phyloP scores from a whole-genome alignment of 2,329 filamentous ascomycete species.

The Keithomyces neogunnii region DNA sequence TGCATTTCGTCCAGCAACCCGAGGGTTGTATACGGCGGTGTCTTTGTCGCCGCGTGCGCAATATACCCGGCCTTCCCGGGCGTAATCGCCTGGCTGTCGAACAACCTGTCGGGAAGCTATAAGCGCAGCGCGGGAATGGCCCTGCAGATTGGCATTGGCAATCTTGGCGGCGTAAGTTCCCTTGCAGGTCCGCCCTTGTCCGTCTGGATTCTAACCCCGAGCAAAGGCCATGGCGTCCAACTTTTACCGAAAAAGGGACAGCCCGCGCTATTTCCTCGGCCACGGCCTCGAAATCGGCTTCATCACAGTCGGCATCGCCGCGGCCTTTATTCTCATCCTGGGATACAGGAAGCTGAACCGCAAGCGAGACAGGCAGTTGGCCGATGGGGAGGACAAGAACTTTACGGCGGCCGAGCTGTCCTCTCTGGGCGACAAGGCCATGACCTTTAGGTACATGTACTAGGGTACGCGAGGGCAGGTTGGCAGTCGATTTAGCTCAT shows the following conservation, averaged over 20 bases:
- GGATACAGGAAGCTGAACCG: conserved; percentile 52
- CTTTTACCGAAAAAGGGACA: conserved; percentile 51
- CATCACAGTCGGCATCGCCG: conserved; percentile 35
- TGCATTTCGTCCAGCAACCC: conserved; percentile 51
- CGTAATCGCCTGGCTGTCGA: conserved; percentile 69
- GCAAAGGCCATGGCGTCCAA: conserved; percentile 60
- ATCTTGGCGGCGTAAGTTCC: conserved; percentile 39
- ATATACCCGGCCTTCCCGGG: conserved; percentile 77
- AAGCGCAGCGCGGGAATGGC: conserved; percentile 62
- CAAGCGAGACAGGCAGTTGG: conserved; percentile 39
- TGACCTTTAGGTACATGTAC: conserved; percentile 55
- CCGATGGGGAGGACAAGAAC: conserved; percentile 28
- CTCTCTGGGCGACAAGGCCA: conserved; percentile 49
- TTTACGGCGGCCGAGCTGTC: conserved; percentile 43
- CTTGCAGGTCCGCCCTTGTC: background rate
- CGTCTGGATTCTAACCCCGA: background rate
- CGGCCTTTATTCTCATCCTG: conserved; percentile 33
- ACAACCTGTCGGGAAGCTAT: conserved; percentile 60
- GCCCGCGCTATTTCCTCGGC: conserved; percentile 40
- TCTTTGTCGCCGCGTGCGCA: conserved; percentile 67
- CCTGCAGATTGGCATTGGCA: conserved; percentile 54
- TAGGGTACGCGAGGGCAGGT: conserved; percentile 11
- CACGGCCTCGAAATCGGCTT: conserved; percentile 44
- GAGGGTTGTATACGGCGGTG: conserved; percentile 60
- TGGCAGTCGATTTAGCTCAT: too few relatives aligned